Conservation (phyloP, 495 filamentous ascomycete genomes). For the Lineolata rhizophorae region DNA sequence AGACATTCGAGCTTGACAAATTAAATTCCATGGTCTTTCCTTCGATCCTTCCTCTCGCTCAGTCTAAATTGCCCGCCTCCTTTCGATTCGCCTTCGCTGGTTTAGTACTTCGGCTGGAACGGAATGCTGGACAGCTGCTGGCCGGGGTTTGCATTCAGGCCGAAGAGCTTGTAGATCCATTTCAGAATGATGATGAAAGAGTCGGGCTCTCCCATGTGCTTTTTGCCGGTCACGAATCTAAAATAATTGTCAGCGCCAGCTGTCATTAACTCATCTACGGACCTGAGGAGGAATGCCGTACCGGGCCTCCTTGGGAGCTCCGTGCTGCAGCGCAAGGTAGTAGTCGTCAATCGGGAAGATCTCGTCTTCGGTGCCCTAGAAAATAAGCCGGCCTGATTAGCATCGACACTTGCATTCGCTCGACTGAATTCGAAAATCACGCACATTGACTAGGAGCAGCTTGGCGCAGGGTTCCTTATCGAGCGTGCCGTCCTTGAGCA, state of each 20-base stretch:
- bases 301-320: slow-evolving; percentile 48
- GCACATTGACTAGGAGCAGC: slow-evolving; percentile 45
- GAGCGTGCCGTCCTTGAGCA: slow-evolving; percentile 47
- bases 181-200: slow-evolving; percentile 18
- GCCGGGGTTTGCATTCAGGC: slow-evolving; percentile 14
- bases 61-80: background rate
- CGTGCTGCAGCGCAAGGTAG: slow-evolving; percentile 44
- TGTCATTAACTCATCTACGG: too few species aligned
- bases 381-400: too few species aligned
- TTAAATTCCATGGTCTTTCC: background rate
- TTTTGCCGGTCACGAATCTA: slow-evolving; percentile 13
- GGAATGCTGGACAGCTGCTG: slow-evolving; percentile 18
- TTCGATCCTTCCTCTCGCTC: background rate
- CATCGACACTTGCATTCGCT: too few species aligned
- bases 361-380: slow-evolving; percentile 42
- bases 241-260: too few species aligned
- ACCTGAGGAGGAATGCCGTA: slow-evolving; percentile 4
- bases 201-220: slow-evolving; percentile 24
- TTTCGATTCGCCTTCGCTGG: too few species aligned
- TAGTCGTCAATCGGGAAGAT: slow-evolving; percentile 64
- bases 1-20: background rate
- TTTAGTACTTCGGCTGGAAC: slow-evolving; percentile 18
- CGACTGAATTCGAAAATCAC: background rate
- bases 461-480: slow-evolving; percentile 33
- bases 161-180: slow-evolving; percentile 21